Evolutionary conservation across 1,139 yeast genomes (phyloP).

Genomic region (Lodderomyces orthopsilosis): DNA sequence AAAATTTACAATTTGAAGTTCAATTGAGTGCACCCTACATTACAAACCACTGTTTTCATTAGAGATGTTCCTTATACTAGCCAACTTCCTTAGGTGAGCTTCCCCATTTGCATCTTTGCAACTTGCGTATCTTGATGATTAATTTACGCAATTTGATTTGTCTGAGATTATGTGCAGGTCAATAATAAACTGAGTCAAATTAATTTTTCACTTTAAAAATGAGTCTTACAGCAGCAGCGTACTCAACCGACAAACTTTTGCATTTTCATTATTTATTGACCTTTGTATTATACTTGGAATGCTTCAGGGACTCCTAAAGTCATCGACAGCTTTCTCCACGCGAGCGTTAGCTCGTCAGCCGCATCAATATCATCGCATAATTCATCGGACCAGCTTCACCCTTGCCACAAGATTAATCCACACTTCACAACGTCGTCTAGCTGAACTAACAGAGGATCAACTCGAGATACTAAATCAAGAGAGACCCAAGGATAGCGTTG

Average conservation of each 20-base stretch:
- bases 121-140: conserved; percentile 1
- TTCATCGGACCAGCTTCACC: not conserved
- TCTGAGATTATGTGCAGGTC: not conserved
- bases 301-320: not conserved
- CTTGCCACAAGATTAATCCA: not conserved
- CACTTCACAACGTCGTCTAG: not conserved
- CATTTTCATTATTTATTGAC: not conserved
- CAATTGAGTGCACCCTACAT: too few relatives aligned
- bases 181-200: conserved; percentile 1
- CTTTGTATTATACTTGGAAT: not conserved
- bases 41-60: too few relatives aligned
- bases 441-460: conserved; percentile 2
- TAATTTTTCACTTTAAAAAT: too few relatives aligned
- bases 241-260: not conserved
- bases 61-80: too few relatives aligned
- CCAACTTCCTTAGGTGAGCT: too few relatives aligned
- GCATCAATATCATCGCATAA: not conserved
- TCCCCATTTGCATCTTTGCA: not conserved
- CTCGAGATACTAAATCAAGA: conserved; percentile 26
- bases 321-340: not conserved
- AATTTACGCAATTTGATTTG: conserved; percentile 5
- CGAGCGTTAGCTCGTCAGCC: not conserved
- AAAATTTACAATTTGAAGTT: too few relatives aligned
- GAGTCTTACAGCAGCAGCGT: too few relatives aligned
- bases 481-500: conserved; percentile 80